Percentiles rank a stretch among this genome's conserved stretches.
These are phyloP conservation scores for Smittium mucronatum DNA, from an alignment of 371 early-diverging fungal genomes.

Conservation along the genomic window DNA sequence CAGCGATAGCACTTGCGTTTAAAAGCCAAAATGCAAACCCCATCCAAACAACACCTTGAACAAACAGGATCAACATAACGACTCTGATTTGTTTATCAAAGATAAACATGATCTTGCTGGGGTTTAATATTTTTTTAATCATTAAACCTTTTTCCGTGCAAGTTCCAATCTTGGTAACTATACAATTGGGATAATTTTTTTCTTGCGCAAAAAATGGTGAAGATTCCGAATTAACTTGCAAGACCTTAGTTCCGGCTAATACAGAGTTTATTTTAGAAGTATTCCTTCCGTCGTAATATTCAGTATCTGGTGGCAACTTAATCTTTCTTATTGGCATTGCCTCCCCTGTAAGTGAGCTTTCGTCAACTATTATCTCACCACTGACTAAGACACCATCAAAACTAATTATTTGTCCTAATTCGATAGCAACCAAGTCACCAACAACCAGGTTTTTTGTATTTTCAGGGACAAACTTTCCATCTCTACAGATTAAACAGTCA, in stretches of 20 bases:
- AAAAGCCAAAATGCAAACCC: slow-evolving; percentile 41
- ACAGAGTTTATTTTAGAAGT: slow-evolving; percentile 43
- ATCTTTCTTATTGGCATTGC: slow-evolving; percentile 72
- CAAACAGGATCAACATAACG: slow-evolving; percentile 44
- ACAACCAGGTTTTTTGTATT: slow-evolving; percentile 50
- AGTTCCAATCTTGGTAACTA: slow-evolving; percentile 62
- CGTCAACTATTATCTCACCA: slow-evolving; percentile 64
- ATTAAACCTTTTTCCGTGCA: slow-evolving; percentile 60
- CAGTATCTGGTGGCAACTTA: slow-evolving; percentile 38
- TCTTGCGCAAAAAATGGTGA: slow-evolving; percentile 8
- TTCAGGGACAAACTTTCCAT: slow-evolving; percentile 37
- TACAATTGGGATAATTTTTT: slow-evolving; percentile 15
- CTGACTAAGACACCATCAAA: slow-evolving; percentile 54
- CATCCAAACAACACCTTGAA: slow-evolving; percentile 39
- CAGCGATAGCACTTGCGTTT: slow-evolving; percentile 45
- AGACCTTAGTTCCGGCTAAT: slow-evolving; percentile 46
- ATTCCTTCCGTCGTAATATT: slow-evolving; percentile 25
- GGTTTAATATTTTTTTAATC: slow-evolving; percentile 61
- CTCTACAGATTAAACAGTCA: slow-evolving; percentile 39
- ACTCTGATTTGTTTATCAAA: slow-evolving; percentile 59
- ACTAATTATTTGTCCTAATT: slow-evolving; percentile 39
- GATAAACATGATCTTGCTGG: slow-evolving; percentile 45
- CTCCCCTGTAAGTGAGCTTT: slow-evolving; percentile 76
- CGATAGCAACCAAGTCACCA: slow-evolving; percentile 61
- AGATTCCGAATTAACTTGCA: slow-evolving; percentile 27